phyloP scores from a whole-genome alignment of 768 basidiomycete genomes.

The Fomitopsis serialis region DNA sequence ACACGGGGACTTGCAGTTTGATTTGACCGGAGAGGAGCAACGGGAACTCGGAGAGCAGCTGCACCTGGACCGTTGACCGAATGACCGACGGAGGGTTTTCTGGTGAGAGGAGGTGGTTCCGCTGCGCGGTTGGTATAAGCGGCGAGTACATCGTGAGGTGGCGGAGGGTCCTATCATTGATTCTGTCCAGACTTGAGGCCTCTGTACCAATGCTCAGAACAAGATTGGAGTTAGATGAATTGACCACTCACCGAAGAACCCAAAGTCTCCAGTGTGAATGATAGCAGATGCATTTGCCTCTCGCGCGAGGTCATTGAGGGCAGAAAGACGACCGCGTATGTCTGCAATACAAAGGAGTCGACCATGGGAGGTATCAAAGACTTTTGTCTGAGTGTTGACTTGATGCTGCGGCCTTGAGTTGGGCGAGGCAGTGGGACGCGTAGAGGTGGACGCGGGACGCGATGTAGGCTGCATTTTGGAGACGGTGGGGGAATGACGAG shows the following conservation, averaged over 20 bases:
- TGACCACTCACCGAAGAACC: slow-evolving; percentile 74
- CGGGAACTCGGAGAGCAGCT: slow-evolving; percentile 90
- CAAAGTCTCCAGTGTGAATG: slow-evolving; percentile 98
- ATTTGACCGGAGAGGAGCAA: slow-evolving; percentile 85
- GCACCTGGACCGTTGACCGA: slow-evolving; percentile 68
- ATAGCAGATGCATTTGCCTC: slow-evolving; percentile 88
- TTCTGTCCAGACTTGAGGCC: slow-evolving; percentile 73
- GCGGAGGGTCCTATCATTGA: slow-evolving; percentile 93
- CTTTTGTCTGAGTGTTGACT: slow-evolving; percentile 73
- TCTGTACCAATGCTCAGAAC: slow-evolving; percentile 37
- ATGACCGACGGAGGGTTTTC: slow-evolving; percentile 65
- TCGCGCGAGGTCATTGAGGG: slow-evolving; percentile 84
- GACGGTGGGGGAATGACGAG: not conserved
- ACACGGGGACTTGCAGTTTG: slow-evolving; percentile 89
- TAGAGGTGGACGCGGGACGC: slow-evolving; percentile 56
- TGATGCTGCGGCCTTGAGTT: slow-evolving; percentile 37
- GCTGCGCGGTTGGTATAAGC: slow-evolving; percentile 78
- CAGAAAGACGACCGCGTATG: slow-evolving; percentile 81
- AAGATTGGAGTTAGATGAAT: not conserved
- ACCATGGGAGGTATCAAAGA: slow-evolving; percentile 75
- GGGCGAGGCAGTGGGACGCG: slow-evolving; percentile 53
- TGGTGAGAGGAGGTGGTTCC: slow-evolving; percentile 69
- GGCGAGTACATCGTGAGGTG: slow-evolving; percentile 97
- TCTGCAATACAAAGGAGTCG: slow-evolving; percentile 95
- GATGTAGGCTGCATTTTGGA: slow-evolving; percentile 49